Evolutionary conservation across 2,329 filamentous ascomycete genomes (phyloP).

Genomic region (Ophiostoma triangulosporum): DNA sequence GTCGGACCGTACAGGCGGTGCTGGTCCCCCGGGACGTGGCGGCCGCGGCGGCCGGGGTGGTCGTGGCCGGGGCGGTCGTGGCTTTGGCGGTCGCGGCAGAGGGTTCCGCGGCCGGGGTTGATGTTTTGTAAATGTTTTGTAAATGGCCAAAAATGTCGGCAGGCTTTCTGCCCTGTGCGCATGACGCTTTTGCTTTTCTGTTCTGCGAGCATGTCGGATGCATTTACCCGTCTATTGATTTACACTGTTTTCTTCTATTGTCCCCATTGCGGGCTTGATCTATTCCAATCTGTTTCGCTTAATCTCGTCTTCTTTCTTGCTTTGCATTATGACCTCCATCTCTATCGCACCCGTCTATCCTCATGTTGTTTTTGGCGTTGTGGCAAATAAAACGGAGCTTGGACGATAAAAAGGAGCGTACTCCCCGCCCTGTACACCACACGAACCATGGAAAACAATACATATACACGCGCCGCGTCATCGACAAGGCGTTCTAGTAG

Average conservation of each 20-base stretch:
- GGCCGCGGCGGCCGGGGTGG: constrained; percentile 23
- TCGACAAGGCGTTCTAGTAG: no score
- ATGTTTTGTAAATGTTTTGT: no score
- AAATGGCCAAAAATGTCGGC: no score
- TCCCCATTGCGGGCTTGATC: neutral
- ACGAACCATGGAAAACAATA: neutral
- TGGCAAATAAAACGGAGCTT: neutral
- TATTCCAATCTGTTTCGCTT: neutral
- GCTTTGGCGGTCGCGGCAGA: constrained; percentile 10
- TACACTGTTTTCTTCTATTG: neutral
- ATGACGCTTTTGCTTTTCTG: neutral
- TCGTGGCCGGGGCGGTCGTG: constrained; percentile 16
- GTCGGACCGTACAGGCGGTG: constrained; percentile 44
- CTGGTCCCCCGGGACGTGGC: constrained; percentile 32
- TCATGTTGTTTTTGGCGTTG: constrained; percentile 1
- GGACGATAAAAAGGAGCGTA: neutral
- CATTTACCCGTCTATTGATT: neutral
- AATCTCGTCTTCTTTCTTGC: neutral
- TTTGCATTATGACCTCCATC: neutral
- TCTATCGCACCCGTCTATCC: neutral
- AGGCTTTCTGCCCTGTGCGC: neutral
- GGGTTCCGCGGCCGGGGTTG: constrained; percentile 13
- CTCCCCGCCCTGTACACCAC: neutral
- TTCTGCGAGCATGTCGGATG: constrained; percentile 2
- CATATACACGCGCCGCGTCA: no score